Percentiles rank a stretch among this genome's conserved stretches.
Conservation (phyloP, 1,284 basidiomycete species). For the Tremellales sp. region DNA sequence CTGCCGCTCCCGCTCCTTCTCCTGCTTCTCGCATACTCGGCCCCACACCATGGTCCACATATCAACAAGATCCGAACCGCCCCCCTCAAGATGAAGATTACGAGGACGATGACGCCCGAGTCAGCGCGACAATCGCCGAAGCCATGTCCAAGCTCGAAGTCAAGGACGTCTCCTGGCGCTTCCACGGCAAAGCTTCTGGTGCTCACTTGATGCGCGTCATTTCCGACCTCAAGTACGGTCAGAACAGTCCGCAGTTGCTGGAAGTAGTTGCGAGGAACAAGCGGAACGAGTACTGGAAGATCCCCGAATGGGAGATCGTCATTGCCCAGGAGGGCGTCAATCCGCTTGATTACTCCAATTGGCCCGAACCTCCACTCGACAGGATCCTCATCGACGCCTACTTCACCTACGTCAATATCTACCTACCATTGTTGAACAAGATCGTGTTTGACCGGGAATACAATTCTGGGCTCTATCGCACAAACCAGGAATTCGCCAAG, state of each 20-base stretch:
- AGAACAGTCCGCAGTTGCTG: slow-evolving; percentile 15
- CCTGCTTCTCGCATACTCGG: slow-evolving; percentile 26
- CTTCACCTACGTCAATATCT: slow-evolving; percentile 61
- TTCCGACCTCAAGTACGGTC: slow-evolving; percentile 58
- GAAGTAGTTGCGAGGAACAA: slow-evolving; percentile 30
- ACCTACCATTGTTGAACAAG: slow-evolving; percentile 71
- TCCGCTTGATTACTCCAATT: slow-evolving; percentile 37
- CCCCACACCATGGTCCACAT: slow-evolving; percentile 30
- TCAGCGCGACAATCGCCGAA: slow-evolving; percentile 18
- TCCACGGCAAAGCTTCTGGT: slow-evolving; percentile 69
- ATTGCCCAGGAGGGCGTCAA: slow-evolving; percentile 37
- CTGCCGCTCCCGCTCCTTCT: slow-evolving; percentile 19
- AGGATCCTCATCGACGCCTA: slow-evolving; percentile 62
- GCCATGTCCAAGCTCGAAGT: slow-evolving; percentile 36
- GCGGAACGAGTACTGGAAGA: slow-evolving; percentile 42
- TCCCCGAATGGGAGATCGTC: slow-evolving; percentile 47
- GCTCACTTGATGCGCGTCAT: slow-evolving; percentile 63
- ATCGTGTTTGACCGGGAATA: slow-evolving; percentile 66
- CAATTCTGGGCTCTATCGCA: slow-evolving; percentile 57
- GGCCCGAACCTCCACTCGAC: slow-evolving; percentile 57
- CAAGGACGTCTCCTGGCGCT: slow-evolving; percentile 51
- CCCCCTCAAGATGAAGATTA: slow-evolving; percentile 21
- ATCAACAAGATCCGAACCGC: slow-evolving; percentile 31
- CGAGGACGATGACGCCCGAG: slow-evolving; percentile 15
- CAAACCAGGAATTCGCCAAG: slow-evolving; percentile 61